Base-by-base conservation (phyloP, 2,329 filamentous ascomycete species). In the Colletotrichum agaves region DNA sequence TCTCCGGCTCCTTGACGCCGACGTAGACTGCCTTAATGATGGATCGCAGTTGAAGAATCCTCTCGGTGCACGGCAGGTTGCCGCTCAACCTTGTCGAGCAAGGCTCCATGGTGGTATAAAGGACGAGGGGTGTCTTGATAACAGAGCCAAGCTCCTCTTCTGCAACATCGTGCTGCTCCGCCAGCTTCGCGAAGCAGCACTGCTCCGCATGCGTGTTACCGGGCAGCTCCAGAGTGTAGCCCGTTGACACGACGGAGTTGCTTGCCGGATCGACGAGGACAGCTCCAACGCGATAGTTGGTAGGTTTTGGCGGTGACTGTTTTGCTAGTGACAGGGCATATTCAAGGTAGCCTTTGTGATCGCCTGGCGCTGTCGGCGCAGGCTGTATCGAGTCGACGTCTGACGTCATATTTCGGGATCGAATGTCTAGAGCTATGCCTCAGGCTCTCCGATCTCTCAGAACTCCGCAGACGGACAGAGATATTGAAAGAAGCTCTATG, bases 131-230 rank as follows among this genome's bases (percentile, higher is more conserved):
- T 37, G 84, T 78, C 0, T 87, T 84, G 7, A 91, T 74, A 13
- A 83, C 78, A 17, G 81, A 74, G 13, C 78, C 79, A 4, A 93
- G 83, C 0, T 79, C 76, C 59, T 87, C 86, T 71, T 91, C 89
- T 0, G 83, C 66, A 0, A 85, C 80, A 2, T 75, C 75, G 62
- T 87, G 76, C 70, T 81, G 73, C 53, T 81, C 74, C 1, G 87
- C 83, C 13, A 90, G 85, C 78, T 99, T 98, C 55, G 90, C 80
- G 63, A 99, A 86, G 75, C 93, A 97, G 78, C 91, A 95, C 81
- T 99, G 94, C 77, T 99, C 96, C 3, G 96, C 96, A 76, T 99
- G 96, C 0, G 96, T 98, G 81, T 99, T 99, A 46, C 95, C 96
- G 0, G 89, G 85, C 4, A 94, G 88, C 79, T 99, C 95, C 66